Conservation (phyloP, 768 basidiomycete species). For the Leccinum longicurvipes region DNA sequence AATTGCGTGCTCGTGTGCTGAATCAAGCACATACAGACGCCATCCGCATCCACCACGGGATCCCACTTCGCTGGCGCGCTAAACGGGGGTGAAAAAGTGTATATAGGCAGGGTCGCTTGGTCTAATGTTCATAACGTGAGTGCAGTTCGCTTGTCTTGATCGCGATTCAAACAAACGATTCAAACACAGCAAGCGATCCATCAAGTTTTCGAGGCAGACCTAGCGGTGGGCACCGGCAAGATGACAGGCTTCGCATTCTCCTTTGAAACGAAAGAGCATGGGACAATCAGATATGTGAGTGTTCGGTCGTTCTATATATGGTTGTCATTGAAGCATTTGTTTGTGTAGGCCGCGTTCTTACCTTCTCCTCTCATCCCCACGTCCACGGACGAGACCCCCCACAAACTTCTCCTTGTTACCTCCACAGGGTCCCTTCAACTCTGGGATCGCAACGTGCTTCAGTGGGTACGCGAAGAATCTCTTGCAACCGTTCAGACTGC, state of each 20-base stretch:
- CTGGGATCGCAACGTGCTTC: conserved; percentile 57
- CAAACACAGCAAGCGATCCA: conserved; percentile 48
- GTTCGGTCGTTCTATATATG: neutral
- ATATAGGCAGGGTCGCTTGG: conserved; percentile 68
- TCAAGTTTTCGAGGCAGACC: conserved; percentile 49
- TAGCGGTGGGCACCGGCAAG: conserved; percentile 44
- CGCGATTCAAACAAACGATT: neutral
- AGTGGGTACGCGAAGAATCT: conserved; percentile 83
- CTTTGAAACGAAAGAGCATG: conserved; percentile 64
- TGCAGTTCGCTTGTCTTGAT: conserved; percentile 3
- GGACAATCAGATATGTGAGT: conserved; percentile 64
- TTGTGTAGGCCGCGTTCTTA: conserved; percentile 46
- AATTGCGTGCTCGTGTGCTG: neutral
- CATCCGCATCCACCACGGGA: conserved; percentile 39
- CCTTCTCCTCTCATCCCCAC: conserved; percentile 39
- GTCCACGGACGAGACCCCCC: conserved; percentile 35
- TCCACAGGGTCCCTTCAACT: conserved; percentile 75
- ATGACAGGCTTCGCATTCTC: conserved; percentile 54
- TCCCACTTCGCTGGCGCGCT: conserved; percentile 59
- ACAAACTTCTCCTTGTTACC: conserved; percentile 53
- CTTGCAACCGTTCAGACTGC: conserved; percentile 61
- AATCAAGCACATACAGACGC: conserved; percentile 31
- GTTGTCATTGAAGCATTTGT: neutral
- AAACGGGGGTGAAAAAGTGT: conserved; percentile 47
- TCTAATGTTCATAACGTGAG: conserved; percentile 52